Percentiles rank a stretch among this genome's conserved stretches.
Evolutionary conservation across 2,329 filamentous ascomycete species (phyloP).

Genomic region (Monilinia fructicola): DNA sequence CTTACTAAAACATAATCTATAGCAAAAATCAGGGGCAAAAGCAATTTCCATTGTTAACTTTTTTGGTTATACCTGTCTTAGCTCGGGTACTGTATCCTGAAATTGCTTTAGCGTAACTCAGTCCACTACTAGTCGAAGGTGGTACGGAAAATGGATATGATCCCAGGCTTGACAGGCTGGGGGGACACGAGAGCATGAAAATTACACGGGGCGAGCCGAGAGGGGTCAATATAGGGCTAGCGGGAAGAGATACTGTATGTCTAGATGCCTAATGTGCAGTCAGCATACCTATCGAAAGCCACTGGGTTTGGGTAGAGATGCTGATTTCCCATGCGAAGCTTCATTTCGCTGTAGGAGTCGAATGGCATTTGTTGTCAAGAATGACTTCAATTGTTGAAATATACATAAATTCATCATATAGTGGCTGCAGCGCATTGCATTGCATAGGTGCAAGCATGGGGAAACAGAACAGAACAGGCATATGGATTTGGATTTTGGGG

Average conservation of each 20-base stretch:
- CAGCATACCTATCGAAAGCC: background rate
- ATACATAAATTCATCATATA: background rate
- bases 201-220: background rate
- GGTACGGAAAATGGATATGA: background rate
- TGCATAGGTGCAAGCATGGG: background rate
- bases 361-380: background rate
- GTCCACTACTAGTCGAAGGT: background rate
- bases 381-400: background rate
- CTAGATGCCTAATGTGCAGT: slow-evolving; percentile 5
- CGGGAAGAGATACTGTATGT: slow-evolving; percentile 3
- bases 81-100: no score
- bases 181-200: background rate
- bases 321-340: background rate
- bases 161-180: background rate
- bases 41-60: no score
- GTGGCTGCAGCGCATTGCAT: slow-evolving; percentile 1
- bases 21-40: no score
- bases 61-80: no score
- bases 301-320: background rate
- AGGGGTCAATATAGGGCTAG: background rate
- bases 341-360: background rate
- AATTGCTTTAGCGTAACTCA: no score
- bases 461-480: background rate
- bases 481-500: background rate
- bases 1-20: no score